Percentiles rank a stretch among this genome's conserved stretches.
Conservation (phyloP, 768 basidiomycete species). For the Amanita phalloides region DNA sequence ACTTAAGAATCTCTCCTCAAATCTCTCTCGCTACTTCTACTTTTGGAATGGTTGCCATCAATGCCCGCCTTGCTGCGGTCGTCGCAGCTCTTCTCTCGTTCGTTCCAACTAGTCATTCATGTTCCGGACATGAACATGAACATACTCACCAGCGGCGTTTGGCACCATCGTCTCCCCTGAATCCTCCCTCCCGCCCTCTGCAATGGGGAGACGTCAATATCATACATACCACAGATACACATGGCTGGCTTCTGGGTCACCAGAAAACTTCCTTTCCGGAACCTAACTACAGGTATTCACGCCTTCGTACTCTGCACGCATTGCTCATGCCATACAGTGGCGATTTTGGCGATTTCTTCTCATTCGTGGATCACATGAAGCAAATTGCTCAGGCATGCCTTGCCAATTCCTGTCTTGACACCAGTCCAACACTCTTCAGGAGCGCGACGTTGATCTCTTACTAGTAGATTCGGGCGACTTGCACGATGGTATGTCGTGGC, state of each 20-base stretch:
- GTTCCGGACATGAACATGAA: slow-evolving; percentile 14
- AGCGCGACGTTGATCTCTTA: slow-evolving; percentile 72
- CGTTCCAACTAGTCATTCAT: slow-evolving; percentile 10
- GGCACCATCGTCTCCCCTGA: slow-evolving; percentile 29
- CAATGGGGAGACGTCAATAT: slow-evolving; percentile 89
- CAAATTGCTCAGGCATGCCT: slow-evolving; percentile 42
- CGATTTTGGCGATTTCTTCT: slow-evolving; percentile 68
- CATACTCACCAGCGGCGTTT: slow-evolving; percentile 24
- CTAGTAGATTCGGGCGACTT: slow-evolving; percentile 77
- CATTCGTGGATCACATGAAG: slow-evolving; percentile 83
- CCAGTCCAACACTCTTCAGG: slow-evolving; percentile 16
- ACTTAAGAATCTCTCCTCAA: no score
- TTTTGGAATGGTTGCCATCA: not conserved
- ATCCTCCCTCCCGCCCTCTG: slow-evolving; percentile 54
- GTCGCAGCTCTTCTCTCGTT: not conserved
- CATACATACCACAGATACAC: slow-evolving; percentile 78
- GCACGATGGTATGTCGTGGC: slow-evolving; percentile 43
- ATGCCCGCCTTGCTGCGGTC: not conserved
- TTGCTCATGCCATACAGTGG: slow-evolving; percentile 16
- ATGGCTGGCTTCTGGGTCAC: slow-evolving; percentile 68
- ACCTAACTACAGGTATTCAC: slow-evolving; percentile 56
- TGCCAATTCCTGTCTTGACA: not conserved
- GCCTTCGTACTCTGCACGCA: not conserved
- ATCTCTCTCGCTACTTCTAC: no score
- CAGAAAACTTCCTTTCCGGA: slow-evolving; percentile 65